Conservation (phyloP, 2,329 filamentous ascomycete species). For the Neocucurbitaria cava region DNA sequence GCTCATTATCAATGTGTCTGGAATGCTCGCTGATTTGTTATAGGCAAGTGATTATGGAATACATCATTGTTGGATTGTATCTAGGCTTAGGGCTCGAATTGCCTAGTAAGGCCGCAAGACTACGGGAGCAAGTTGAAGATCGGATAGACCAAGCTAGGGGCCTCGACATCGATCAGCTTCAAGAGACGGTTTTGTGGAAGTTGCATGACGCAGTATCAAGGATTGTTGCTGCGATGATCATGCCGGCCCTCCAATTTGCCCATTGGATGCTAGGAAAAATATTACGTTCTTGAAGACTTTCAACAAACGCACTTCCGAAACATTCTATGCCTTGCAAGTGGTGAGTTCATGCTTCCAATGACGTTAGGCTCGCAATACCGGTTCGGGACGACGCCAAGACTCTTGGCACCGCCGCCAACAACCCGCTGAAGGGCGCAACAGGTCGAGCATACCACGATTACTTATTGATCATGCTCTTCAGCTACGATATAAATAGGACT, state of each 20-base stretch:
- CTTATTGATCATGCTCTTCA: too few species aligned
- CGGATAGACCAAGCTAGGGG: constrained; percentile 32
- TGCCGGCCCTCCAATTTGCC: constrained; percentile 40
- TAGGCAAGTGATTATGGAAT: constrained; percentile 48
- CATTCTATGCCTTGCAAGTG: not conserved
- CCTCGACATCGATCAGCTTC: constrained; percentile 36
- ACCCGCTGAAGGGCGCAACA: too few species aligned
- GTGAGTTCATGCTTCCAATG: not conserved
- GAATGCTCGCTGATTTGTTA: not conserved
- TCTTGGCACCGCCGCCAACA: not conserved
- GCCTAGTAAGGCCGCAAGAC: constrained; percentile 38
- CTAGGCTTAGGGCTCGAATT: constrained; percentile 39
- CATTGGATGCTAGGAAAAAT: constrained; percentile 45
- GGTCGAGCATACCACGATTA: too few species aligned
- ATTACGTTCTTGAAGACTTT: constrained; percentile 23
- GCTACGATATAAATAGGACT: too few species aligned
- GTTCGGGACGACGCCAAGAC: not conserved
- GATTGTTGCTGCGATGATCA: constrained; percentile 38
- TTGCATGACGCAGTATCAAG: constrained; percentile 36
- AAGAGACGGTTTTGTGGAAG: constrained; percentile 44
- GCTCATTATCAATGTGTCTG: not conserved
- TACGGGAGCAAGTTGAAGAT: constrained; percentile 38
- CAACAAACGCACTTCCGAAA: not conserved
- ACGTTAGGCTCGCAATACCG: too few species aligned
- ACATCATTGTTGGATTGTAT: constrained; percentile 42